A percentile compares a stretch with the other conserved stretches of the same genome.
phyloP scores from a whole-genome alignment of 768 basidiomycete genomes.

The Russula olivacea region DNA sequence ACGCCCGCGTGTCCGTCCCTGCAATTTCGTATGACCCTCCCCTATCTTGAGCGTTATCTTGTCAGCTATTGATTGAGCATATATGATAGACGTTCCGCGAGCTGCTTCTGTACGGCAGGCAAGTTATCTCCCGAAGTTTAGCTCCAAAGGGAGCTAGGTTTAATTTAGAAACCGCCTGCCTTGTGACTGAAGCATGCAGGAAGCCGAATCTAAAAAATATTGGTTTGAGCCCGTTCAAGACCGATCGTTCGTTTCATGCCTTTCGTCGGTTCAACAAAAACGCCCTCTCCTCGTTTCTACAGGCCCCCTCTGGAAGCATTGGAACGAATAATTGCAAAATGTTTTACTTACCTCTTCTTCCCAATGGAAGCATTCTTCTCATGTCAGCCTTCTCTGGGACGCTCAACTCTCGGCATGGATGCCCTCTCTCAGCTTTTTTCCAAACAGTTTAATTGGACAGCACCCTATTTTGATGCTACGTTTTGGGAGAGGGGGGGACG shows the following conservation, averaged over 20 bases:
- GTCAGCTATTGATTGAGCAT: not conserved
- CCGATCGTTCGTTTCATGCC: conserved; percentile 11
- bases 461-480: not conserved
- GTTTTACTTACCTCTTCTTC: not conserved
- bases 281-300: not conserved
- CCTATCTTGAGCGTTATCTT: conserved; percentile 1
- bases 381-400: conserved; percentile 1
- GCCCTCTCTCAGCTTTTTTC: not conserved
- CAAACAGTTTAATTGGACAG: not conserved
- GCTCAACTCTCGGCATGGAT: not conserved
- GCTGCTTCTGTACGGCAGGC: not conserved
- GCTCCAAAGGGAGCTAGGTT: not conserved
- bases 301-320: not conserved
- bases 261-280: not conserved
- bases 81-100: not conserved
- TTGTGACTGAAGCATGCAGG: conserved; percentile 3
- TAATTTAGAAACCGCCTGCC: not conserved
- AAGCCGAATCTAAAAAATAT: not conserved
- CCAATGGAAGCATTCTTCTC: conserved; percentile 2
- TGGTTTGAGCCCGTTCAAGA: not conserved
- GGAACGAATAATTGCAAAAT: not conserved
- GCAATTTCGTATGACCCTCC: not conserved
- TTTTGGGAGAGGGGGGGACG: not conserved
- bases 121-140: not conserved
- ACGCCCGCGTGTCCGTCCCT: not conserved